Evolutionary conservation across 805 yeast species (phyloP).

Genomic region (Yamadazyma scolyti): DNA sequence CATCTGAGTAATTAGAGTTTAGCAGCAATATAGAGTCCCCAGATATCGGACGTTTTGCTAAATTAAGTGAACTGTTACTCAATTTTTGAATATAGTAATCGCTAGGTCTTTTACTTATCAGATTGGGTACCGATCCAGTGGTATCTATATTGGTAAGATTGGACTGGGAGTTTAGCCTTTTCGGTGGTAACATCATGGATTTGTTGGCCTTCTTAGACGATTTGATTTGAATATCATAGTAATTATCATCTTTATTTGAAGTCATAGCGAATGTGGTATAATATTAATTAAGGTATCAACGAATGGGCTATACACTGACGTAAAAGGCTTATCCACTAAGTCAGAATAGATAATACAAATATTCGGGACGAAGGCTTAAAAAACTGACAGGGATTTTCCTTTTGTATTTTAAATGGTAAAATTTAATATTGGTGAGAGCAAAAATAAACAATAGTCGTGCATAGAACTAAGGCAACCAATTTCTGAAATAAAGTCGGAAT

Average conservation of each 20-base stretch:
- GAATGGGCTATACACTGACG: too few species aligned
- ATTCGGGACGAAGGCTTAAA: too few species aligned
- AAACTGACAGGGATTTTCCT: too few species aligned
- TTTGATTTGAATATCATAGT: constrained; percentile 20
- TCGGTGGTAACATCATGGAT: constrained; percentile 4
- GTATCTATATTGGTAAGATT: constrained; percentile 5
- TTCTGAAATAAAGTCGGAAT: too few species aligned
- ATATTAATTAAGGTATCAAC: too few species aligned
- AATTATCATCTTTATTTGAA: constrained; percentile 18
- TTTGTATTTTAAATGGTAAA: too few species aligned
- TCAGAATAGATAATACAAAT: too few species aligned
- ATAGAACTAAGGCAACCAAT: too few species aligned
- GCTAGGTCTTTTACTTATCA: constrained; percentile 31
- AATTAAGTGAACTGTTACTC: constrained; percentile 17
- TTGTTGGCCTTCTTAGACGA: constrained; percentile 13
- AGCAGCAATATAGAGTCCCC: constrained; percentile 30
- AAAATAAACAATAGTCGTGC: too few species aligned
- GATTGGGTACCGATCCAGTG: too few species aligned
- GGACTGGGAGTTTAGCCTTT: constrained; percentile 8
- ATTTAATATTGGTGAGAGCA: too few species aligned
- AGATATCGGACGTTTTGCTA: constrained; percentile 24
- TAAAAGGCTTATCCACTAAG: too few species aligned
- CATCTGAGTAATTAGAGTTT: constrained; percentile 33
- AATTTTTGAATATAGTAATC: constrained; percentile 35
- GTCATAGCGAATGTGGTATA: constrained; percentile 9